Percentiles rank a stretch among this genome's conserved stretches.
These are phyloP conservation scores for Barbatosphaeria neglecta DNA, from an alignment of 495 filamentous ascomycete genomes.

Conservation along the genomic window DNA sequence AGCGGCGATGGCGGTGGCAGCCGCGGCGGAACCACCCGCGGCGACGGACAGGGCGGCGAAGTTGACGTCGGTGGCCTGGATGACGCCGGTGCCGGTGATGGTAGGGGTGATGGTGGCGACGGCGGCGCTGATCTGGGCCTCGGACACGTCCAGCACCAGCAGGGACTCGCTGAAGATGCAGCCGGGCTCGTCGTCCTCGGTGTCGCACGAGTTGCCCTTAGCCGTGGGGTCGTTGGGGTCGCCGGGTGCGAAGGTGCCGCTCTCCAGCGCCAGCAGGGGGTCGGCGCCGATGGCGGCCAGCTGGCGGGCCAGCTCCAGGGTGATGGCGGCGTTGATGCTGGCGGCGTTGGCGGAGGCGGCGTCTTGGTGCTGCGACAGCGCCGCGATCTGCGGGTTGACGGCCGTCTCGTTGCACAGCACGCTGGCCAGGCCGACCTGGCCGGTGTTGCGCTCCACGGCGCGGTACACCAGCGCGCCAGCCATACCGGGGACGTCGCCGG, in stretches of 20 bases:
- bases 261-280: constrained; percentile 41
- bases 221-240: constrained; percentile 42
- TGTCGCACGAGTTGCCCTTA: constrained; percentile 46
- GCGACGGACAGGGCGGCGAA: constrained; percentile 7
- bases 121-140: constrained; percentile 42
- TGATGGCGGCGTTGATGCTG: constrained; percentile 41
- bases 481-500: constrained; percentile 44
- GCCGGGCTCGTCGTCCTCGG: constrained; percentile 36
- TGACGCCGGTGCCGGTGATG: background rate
- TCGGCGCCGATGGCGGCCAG: constrained; percentile 48
- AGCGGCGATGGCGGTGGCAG: constrained; percentile 26
- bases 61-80: constrained; percentile 3
- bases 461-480: constrained; percentile 48
- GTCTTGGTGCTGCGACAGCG: constrained; percentile 54
- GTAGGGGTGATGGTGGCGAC: constrained; percentile 16
- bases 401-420: constrained; percentile 46
- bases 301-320: constrained; percentile 20
- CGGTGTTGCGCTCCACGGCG: constrained; percentile 53
- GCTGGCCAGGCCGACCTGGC: constrained; percentile 40
- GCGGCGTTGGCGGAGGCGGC: constrained; percentile 42
- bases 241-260: constrained; percentile 50
- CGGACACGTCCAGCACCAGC: constrained; percentile 45
- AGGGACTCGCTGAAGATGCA: constrained; percentile 54
- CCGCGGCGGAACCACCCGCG: constrained; percentile 7
- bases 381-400: constrained; percentile 57